These are phyloP conservation scores for Alectoria sarmentosa DNA, from an alignment of 495 filamentous ascomycete species.

Conservation along the genomic window DNA sequence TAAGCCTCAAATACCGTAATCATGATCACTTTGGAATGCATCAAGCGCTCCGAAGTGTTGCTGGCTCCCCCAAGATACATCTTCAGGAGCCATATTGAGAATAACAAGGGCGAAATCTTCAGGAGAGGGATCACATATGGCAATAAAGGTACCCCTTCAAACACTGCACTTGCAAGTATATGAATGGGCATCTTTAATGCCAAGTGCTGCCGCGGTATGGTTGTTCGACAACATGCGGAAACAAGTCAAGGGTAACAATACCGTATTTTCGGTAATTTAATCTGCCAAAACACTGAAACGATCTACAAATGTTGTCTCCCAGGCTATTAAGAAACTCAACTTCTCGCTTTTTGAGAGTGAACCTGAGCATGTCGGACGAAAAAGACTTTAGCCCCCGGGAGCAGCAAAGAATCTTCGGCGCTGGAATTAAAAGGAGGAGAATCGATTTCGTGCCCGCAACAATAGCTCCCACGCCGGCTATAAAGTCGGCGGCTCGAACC, in stretches of 20 bases:
- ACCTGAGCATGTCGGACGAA: conserved; percentile 33
- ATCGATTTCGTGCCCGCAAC: conserved; percentile 66
- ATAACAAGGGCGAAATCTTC: conserved; percentile 51
- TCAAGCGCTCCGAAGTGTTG: conserved; percentile 72
- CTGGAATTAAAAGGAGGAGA: conserved; percentile 66
- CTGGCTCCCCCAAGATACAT: conserved; percentile 66
- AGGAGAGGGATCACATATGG: conserved; percentile 56
- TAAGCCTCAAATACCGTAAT: conserved; percentile 55
- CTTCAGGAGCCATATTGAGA: conserved; percentile 61
- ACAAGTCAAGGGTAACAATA: conserved; percentile 1
- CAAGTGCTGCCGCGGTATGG: not conserved
- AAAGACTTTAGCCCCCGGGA: conserved; percentile 62
- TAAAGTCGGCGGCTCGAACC: conserved; percentile 25
- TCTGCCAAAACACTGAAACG: not conserved
- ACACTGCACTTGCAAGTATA: conserved; percentile 53
- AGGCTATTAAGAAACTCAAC: no score
- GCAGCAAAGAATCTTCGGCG: conserved; percentile 69
- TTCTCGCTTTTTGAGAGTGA: not conserved
- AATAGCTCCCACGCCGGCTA: conserved; percentile 26
- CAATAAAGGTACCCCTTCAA: conserved; percentile 58
- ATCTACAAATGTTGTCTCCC: no score
- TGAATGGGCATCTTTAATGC: conserved; percentile 65
- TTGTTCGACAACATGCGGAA: not conserved
- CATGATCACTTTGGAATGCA: conserved; percentile 90
- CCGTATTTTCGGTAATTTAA: conserved; percentile 4